Evolutionary conservation across 148 eudicot genomes (phyloP).

Genomic region (Pharnaceum exiguum): DNA sequence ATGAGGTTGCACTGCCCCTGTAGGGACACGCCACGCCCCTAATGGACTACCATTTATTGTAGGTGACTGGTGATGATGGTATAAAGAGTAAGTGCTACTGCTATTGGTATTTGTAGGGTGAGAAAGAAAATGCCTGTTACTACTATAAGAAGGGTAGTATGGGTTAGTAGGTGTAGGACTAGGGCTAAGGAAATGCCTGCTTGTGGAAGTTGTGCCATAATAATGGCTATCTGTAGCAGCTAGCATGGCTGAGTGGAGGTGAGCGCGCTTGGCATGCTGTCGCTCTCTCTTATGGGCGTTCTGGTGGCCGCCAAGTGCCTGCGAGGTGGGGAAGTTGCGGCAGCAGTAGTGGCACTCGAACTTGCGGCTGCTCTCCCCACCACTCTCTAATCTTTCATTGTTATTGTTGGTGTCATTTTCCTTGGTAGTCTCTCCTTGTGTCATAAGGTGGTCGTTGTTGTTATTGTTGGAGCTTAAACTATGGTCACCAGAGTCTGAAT

Average conservation of each 20-base stretch:
- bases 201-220: slow-evolving; percentile 18
- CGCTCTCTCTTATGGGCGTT: slow-evolving; percentile 95
- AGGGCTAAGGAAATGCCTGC: no score
- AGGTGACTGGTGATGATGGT: slow-evolving; percentile 7
- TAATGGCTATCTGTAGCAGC: slow-evolving; percentile 19
- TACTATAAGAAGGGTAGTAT: not conserved
- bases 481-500: slow-evolving; percentile 7
- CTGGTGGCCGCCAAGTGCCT: slow-evolving; percentile 97
- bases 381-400: slow-evolving; percentile 5
- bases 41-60: slow-evolving; percentile 77
- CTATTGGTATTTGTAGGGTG: slow-evolving; percentile 3
- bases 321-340: slow-evolving; percentile 89
- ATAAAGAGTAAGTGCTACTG: not conserved
- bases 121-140: no score
- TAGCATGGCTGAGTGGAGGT: slow-evolving; percentile 53
- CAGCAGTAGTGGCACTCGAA: slow-evolving; percentile 95
- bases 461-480: slow-evolving; percentile 4
- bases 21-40: slow-evolving; percentile 61
- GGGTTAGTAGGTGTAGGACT: not conserved
- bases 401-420: slow-evolving; percentile 8
- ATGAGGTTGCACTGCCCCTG: slow-evolving; percentile 27
- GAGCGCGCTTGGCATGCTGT: slow-evolving; percentile 78
- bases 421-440: not conserved
- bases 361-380: slow-evolving; percentile 40
- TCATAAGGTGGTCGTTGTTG: not conserved